Evolutionary conservation across 1,284 basidiomycete species (phyloP).

Genomic region (Flammula alnicola): DNA sequence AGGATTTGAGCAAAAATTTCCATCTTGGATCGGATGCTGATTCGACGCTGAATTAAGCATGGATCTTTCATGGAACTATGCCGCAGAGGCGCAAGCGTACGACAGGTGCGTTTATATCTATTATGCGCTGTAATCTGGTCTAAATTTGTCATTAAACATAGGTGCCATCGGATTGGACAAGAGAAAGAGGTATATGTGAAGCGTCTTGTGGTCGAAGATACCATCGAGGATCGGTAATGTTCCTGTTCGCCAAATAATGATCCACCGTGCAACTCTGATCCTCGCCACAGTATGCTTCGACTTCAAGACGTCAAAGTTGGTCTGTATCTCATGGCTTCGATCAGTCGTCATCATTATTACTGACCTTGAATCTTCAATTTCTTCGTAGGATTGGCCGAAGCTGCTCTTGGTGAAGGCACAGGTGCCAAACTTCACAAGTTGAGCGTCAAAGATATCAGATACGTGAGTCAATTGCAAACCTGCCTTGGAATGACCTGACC

Average conservation of each 20-base stretch:
- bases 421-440: conserved; percentile 62
- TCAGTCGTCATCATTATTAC: neutral
- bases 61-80: conserved; percentile 76
- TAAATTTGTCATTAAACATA: conserved; percentile 16
- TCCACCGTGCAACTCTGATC: neutral
- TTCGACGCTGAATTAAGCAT: conserved; percentile 45
- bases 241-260: neutral
- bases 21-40: neutral
- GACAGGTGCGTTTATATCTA: conserved; percentile 47
- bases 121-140: neutral
- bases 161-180: conserved; percentile 69
- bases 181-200: conserved; percentile 72
- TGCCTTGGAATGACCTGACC: no score
- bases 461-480: conserved; percentile 29
- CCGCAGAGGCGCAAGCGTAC: conserved; percentile 69
- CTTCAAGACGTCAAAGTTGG: conserved; percentile 70
- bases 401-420: conserved; percentile 67
- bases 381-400: conserved; percentile 64
- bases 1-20: conserved; percentile 23
- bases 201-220: conserved; percentile 65
- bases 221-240: conserved; percentile 73
- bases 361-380: conserved; percentile 3
- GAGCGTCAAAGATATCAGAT: conserved; percentile 66
- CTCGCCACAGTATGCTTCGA: conserved; percentile 57
- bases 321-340: conserved; percentile 26